Conservation (phyloP, 495 filamentous ascomycete genomes). For the Tuber borchii region DNA sequence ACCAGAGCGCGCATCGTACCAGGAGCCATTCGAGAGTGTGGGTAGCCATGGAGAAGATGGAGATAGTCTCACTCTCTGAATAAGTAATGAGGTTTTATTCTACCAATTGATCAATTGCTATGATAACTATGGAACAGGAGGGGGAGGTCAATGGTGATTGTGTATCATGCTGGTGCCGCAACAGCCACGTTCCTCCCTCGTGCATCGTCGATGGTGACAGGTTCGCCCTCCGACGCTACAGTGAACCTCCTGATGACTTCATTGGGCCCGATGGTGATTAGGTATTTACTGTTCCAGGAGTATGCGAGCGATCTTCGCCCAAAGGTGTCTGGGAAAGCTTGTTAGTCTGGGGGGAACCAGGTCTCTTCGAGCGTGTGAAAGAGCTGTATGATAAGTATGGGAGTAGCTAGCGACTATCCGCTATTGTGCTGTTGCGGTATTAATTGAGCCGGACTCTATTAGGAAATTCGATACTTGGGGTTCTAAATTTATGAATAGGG, state of each 20-base stretch:
- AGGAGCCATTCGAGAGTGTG: constrained; percentile 72
- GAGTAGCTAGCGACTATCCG: constrained; percentile 32
- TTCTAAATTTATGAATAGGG: neutral
- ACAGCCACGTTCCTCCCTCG: constrained; percentile 73
- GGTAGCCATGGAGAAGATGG: constrained; percentile 67
- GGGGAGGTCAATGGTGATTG: constrained; percentile 10
- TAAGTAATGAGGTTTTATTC: constrained; percentile 79
- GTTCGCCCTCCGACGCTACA: constrained; percentile 83
- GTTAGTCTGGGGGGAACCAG: constrained; percentile 8
- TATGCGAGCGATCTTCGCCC: constrained; percentile 63
- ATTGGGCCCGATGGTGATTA: constrained; percentile 84
- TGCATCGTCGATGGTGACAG: constrained; percentile 79
- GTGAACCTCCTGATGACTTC: constrained; percentile 84
- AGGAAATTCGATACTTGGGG: neutral
- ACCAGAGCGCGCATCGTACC: constrained; percentile 67
- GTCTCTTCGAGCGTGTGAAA: neutral
- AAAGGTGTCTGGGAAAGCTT: constrained; percentile 52
- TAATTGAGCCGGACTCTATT: neutral
- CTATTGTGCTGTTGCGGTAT: constrained; percentile 18
- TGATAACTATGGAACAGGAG: constrained; percentile 1
- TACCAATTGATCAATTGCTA: constrained; percentile 33
- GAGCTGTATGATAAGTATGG: constrained; percentile 14
- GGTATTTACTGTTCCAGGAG: constrained; percentile 60
- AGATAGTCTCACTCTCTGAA: constrained; percentile 89
- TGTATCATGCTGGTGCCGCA: constrained; percentile 54